phyloP scores from a whole-genome alignment of 768 basidiomycete genomes.

The Imleria badia region DNA sequence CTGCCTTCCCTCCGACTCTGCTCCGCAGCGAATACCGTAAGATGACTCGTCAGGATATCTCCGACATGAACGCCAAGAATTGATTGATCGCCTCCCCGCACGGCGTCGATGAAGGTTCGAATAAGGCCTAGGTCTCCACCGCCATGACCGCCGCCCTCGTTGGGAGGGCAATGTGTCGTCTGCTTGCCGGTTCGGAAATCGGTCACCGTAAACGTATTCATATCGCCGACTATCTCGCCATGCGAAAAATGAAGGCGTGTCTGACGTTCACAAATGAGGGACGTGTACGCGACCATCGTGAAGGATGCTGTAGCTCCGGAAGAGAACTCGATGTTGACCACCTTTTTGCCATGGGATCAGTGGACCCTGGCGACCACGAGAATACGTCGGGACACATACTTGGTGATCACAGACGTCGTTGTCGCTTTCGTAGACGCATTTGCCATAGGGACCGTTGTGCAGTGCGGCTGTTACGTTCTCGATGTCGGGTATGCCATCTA shows the following conservation, averaged over 20 bases:
- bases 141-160: constrained; percentile 74
- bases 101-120: constrained; percentile 73
- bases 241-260: constrained; percentile 82
- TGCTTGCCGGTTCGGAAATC: constrained; percentile 63
- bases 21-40: constrained; percentile 89
- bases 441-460: constrained; percentile 69
- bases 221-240: constrained; percentile 89
- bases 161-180: constrained; percentile 46
- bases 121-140: constrained; percentile 82
- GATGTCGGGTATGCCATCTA: constrained; percentile 83
- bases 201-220: constrained; percentile 70
- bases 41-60: constrained; percentile 73
- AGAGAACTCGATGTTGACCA: constrained; percentile 86
- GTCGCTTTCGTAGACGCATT: constrained; percentile 79
- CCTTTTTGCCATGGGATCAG: constrained; percentile 34
- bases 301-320: constrained; percentile 80
- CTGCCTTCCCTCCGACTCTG: constrained; percentile 65
- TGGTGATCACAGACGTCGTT: constrained; percentile 93
- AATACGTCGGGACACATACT: constrained; percentile 26
- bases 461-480: constrained; percentile 80
- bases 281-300: constrained; percentile 86
- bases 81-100: constrained; percentile 60
- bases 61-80: constrained; percentile 63
- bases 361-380: neutral
- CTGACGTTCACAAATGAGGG: constrained; percentile 78